A percentile compares a stretch with the other conserved stretches of the same genome.
phyloP scores from a whole-genome alignment of 768 basidiomycete genomes.

The Leccinum longicurvipes region DNA sequence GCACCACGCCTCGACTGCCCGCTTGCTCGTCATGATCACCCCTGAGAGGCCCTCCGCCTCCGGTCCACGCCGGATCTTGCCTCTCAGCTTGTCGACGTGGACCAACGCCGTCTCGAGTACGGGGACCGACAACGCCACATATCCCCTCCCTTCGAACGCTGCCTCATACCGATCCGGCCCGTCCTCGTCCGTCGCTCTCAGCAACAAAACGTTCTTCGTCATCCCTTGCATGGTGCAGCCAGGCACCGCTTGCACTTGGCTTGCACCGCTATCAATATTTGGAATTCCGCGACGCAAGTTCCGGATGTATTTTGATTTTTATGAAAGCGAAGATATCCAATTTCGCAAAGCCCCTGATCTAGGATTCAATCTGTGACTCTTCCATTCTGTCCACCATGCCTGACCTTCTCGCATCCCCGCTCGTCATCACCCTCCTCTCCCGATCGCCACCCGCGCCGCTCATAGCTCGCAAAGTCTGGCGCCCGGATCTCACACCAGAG shows the following conservation, averaged over 20 bases:
- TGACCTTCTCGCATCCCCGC: constrained; percentile 10
- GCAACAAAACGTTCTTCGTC: constrained; percentile 38
- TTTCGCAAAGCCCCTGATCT: not conserved
- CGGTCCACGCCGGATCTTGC: constrained; percentile 41
- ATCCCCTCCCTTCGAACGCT: constrained; percentile 46
- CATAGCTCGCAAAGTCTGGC: constrained; percentile 14
- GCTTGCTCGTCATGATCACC: constrained; percentile 75
- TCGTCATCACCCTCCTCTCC: constrained; percentile 16
- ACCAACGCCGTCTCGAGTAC: constrained; percentile 66
- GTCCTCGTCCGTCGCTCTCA: constrained; percentile 36
- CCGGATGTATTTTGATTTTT: not conserved
- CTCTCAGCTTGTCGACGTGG: constrained; percentile 44
- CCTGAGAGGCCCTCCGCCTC: constrained; percentile 39
- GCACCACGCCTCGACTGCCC: constrained; percentile 73
- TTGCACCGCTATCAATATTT: not conserved
- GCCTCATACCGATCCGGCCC: constrained; percentile 57
- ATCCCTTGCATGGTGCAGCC: not conserved
- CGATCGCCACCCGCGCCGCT: constrained; percentile 15
- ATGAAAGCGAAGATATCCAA: not conserved
- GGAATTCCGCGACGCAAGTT: not conserved
- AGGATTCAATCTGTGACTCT: not conserved
- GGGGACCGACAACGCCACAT: constrained; percentile 56
- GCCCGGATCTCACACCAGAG: constrained; percentile 9
- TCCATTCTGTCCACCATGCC: not conserved
- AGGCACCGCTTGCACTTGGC: no score